Evolutionary conservation across 805 yeast species (phyloP), one percentile per base, ranked within the genome.

Genomic region (Torulaspora indica): DNA sequence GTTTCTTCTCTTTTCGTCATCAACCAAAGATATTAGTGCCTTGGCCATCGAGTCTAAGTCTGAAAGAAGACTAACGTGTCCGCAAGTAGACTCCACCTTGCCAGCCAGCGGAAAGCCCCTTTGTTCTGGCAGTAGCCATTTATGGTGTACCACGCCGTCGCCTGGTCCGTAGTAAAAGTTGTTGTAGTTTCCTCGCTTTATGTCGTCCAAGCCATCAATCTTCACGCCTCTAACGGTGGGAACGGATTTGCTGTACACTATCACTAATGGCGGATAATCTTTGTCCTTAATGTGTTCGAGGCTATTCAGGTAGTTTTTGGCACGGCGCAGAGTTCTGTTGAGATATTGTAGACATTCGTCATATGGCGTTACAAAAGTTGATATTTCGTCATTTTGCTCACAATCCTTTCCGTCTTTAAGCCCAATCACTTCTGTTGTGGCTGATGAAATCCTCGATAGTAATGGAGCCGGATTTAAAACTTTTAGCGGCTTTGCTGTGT

Each of bases 121-220:
- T 33, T 67, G 67, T 52, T 83, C 85, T 0, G 96, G 97, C 77
- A 89, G 77, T 38, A 85, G 65, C 84, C 89, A 83, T 50, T 77
- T 77, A 52, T 83, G 85, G 63, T 85, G 85, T 1, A 87, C 87
- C 14, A 90, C 96, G 34, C 97, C 97, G 62, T 90, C 97, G 12
- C 97, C 97, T 4, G 87, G 86, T 0, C 95, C 95, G 56, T 86
- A 89, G 54, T 75, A 78, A 55, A 87, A 83, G 54, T 85, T 82
- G 50, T 75, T 79, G 66, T 85, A 89, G 51, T 78, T 75, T 3
- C 95, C 96, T 31, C 75, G 72, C 45, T 68, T 73, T 46, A 90
- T 79, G 29, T 79, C 93, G 34, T 81, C 75, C 8, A 60, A 60
- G 5, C 81, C 77, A 25, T 70, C 61, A 1, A 89, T 93, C 42